A percentile compares a stretch with the other conserved stretches of the same genome.
These are phyloP conservation scores for Auxenochlorella pyrenoidosa DNA, from an alignment of 139 green algal genomes.

Conservation along the genomic window DNA sequence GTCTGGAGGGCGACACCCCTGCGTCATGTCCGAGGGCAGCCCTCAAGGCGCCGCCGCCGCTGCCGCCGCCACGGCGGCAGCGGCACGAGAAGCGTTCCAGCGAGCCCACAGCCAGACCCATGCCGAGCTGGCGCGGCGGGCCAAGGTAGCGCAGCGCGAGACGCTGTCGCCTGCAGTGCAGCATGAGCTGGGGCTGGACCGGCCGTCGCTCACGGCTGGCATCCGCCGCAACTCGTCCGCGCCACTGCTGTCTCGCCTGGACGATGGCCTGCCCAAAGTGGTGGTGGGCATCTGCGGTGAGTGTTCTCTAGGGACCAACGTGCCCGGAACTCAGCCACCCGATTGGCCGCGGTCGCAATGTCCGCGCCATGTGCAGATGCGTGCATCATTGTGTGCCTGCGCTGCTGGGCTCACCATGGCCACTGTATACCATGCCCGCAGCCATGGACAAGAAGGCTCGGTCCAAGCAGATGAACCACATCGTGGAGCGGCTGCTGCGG, in stretches of 20 bases:
- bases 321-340: not conserved
- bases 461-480: constrained; percentile 94
- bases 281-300: constrained; percentile 45
- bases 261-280: constrained; percentile 45
- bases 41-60: not conserved
- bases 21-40: not conserved
- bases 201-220: not conserved
- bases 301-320: not conserved
- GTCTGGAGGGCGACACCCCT: no score
- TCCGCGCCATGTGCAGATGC: no score
- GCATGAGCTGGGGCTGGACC: constrained; percentile 6
- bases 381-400: not conserved
- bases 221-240: constrained; percentile 37
- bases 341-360: no score
- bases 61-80: not conserved
- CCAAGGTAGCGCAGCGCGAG: constrained; percentile 3
- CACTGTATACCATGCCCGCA: constrained; percentile 23
- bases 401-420: not conserved
- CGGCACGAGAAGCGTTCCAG: not conserved
- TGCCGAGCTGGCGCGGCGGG: constrained; percentile 14
- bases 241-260: constrained; percentile 23
- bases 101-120: constrained; percentile 1
- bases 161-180: constrained; percentile 11
- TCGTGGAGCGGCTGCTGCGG: constrained; percentile 80
- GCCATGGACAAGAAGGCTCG: constrained; percentile 93